Evolutionary conservation across 108 stramenopile genomes (phyloP).

Genomic region (Schizochytrium sp.): DNA sequence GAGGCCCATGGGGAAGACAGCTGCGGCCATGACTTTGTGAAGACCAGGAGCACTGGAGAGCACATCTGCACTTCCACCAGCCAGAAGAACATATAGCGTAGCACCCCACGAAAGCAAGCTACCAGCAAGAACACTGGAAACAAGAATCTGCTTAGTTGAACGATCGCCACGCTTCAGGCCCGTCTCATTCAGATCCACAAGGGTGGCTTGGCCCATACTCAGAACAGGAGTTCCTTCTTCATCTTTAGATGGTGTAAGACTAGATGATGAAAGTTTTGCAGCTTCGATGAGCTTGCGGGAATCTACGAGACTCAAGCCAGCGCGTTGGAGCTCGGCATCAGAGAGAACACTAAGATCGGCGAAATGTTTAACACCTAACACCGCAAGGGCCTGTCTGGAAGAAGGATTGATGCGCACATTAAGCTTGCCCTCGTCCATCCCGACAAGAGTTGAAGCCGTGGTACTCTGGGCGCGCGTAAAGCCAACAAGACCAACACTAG

Average conservation of each 20-base stretch:
- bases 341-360: neutral
- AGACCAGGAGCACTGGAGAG: conserved; percentile 34
- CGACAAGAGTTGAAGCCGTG: too few species aligned
- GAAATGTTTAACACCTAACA: neutral
- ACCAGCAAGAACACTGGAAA: neutral
- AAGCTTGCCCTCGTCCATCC: too few species aligned
- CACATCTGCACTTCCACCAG: conserved; percentile 12
- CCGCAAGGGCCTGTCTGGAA: neutral
- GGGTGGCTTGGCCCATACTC: neutral
- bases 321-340: neutral
- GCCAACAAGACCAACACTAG: too few species aligned
- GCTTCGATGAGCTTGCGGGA: conserved; percentile 20
- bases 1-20: conserved; percentile 37
- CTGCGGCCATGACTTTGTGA: conserved; percentile 40
- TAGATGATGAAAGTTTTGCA: neutral
- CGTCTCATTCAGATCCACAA: neutral
- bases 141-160: neutral
- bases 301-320: neutral
- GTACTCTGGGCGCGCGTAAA: too few species aligned
- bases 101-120: conserved; percentile 22
- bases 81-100: conserved; percentile 9
- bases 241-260: neutral
- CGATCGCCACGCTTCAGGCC: conserved; percentile 36
- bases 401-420: too few species aligned
- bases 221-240: neutral